A percentile compares a stretch with the other conserved stretches of the same genome.
Conservation (phyloP, 805 yeast species). For the Myxozyma udenii region DNA sequence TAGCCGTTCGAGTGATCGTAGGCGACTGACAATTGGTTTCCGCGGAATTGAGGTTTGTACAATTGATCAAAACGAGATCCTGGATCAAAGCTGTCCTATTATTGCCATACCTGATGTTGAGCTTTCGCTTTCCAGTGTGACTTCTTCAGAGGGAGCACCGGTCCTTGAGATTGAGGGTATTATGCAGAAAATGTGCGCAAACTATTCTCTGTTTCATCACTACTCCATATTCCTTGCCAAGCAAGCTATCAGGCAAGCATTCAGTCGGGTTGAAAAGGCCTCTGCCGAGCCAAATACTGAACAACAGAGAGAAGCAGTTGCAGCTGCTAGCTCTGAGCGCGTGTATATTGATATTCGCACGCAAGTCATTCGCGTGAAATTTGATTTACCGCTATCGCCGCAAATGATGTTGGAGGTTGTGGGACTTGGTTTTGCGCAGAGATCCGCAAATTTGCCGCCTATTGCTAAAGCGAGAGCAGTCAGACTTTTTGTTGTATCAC, state of each 20-base stretch:
- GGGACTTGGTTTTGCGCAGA: constrained; percentile 36
- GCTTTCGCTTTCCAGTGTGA: constrained; percentile 29
- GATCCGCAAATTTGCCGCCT: constrained; percentile 34
- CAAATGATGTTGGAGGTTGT: constrained; percentile 49
- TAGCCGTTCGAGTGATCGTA: no score
- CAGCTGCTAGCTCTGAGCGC: not conserved
- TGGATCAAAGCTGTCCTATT: constrained; percentile 29
- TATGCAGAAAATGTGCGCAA: constrained; percentile 29
- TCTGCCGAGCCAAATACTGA: no score
- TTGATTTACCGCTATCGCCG: constrained; percentile 48
- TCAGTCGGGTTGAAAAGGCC: constrained; percentile 1
- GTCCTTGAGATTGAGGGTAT: constrained; percentile 28
- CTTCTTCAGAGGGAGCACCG: constrained; percentile 12
- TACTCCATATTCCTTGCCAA: constrained; percentile 22
- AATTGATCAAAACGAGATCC: constrained; percentile 32
- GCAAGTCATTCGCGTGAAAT: constrained; percentile 38
- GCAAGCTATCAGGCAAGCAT: constrained; percentile 17
- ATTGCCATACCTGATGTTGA: constrained; percentile 34
- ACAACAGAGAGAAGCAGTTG: not conserved
- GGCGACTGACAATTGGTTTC: constrained; percentile 31
- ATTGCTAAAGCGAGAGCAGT: constrained; percentile 39
- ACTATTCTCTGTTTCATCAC: constrained; percentile 32
- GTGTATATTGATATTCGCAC: constrained; percentile 35
- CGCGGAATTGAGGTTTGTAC: constrained; percentile 33
- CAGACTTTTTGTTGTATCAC: constrained; percentile 51